Percentiles rank a stretch among this genome's conserved stretches.
phyloP scores from a whole-genome alignment of 1,284 basidiomycete genomes.

The Ganoderma lucidum region DNA sequence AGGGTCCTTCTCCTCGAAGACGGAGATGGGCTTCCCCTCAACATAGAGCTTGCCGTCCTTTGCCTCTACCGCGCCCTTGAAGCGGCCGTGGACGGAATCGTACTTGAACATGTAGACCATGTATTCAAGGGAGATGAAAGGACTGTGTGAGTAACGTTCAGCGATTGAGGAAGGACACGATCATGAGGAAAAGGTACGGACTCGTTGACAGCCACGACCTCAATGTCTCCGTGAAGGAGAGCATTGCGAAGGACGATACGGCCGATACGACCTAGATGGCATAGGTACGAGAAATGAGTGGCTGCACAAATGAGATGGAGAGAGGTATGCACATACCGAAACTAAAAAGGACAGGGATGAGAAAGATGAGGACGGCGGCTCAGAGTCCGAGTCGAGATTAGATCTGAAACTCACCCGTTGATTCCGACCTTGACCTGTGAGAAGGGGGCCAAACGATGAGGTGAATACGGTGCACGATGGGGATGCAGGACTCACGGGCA shows the following conservation, averaged over 20 bases:
- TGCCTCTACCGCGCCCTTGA: constrained; percentile 85
- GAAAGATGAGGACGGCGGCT: constrained; percentile 32
- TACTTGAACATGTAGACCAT: constrained; percentile 99
- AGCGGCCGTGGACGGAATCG: constrained; percentile 97
- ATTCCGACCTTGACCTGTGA: constrained; percentile 87
- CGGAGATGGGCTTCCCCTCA: constrained; percentile 81
- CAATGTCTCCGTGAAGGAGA: constrained; percentile 77
- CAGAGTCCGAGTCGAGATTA: constrained; percentile 13
- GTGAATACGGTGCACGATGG: constrained; percentile 6
- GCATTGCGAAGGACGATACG: constrained; percentile 98
- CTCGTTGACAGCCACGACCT: constrained; percentile 93
- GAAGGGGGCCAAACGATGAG: constrained; percentile 1
- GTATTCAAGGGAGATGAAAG: constrained; percentile 96
- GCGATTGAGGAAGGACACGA: neutral
- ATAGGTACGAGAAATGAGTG: neutral
- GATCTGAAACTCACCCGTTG: constrained; percentile 71
- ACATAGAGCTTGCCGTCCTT: constrained; percentile 94
- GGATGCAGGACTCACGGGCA: constrained; percentile 31
- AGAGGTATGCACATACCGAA: constrained; percentile 56
- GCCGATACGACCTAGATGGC: constrained; percentile 84
- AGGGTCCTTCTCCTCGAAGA: constrained; percentile 92
- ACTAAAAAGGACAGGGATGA: constrained; percentile 49
- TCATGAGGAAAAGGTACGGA: constrained; percentile 49
- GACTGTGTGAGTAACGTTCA: constrained; percentile 53
- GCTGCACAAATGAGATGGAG: neutral